Base-by-base conservation (phyloP, 805 yeast genomes). In the Nakazawaea anatomiae region DNA sequence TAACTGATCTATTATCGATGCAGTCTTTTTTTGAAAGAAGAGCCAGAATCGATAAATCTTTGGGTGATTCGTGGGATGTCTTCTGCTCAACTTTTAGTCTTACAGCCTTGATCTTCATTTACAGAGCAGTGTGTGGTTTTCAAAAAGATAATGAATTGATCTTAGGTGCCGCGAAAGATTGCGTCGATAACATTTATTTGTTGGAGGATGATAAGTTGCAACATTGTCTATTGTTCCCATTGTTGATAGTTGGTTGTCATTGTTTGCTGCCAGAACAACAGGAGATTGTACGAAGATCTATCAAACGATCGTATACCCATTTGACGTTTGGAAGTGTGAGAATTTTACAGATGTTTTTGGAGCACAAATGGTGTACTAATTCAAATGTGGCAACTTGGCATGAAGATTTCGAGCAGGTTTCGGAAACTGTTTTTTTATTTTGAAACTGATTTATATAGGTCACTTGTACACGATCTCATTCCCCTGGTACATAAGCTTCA, bases 171-270 rank as follows among this genome's bases (percentile, higher is more conserved):
- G 63, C 61, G 12, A 12, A 52, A 1, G 45, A 44, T n/a, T 60
- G 57, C 39, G 34, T 57, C 8, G 42, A 47, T 5, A 51, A 51
- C 28, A 9, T 58, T 11, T 34, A 18, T 4, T 3, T n/a, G 4
- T 53, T 45, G 5, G 34, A 50, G 12, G 31, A 44, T 11, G 48
- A 50, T 11, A 28, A 54, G 2, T 45, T 63, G 36, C 57, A 59
- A 30, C 66, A 63, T 44, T 63, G 67, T 48, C 44, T 62, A 40
- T 44, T 63, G 36, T 57, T 60, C 38, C 67, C 65, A 10, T 46
- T 61, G 39, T 44, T 62, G 14, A 53, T 59, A 6, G 53, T 60
- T 27, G 67, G 67, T 4, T 48, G 59, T 1, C 64, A 62, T 49
- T 56, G 60, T 31, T 35, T 52, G 10, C 18, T 35, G 9, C 29